Evolutionary conservation across 1,284 basidiomycete species (phyloP).

Genomic region (Salmacisia buchloeana): DNA sequence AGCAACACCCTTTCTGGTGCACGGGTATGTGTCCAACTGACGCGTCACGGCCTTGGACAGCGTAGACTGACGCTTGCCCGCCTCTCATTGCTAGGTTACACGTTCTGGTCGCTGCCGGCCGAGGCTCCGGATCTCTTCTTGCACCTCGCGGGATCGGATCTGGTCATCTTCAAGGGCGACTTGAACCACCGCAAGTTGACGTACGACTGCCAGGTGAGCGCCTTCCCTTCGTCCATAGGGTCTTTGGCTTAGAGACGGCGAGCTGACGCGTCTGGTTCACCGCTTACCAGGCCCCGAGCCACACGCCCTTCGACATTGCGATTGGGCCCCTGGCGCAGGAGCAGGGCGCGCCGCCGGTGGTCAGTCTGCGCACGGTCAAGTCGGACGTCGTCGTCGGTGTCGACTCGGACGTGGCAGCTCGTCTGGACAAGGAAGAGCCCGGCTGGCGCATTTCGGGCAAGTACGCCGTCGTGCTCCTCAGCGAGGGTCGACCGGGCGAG

Average conservation of each 20-base stretch:
- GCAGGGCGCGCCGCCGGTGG: conserved; percentile 77
- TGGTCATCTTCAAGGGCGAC: conserved; percentile 92
- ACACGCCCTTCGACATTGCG: conserved; percentile 81
- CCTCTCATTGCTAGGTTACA: conserved; percentile 29
- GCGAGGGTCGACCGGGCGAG: conserved; percentile 4
- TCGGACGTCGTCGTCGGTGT: conserved; percentile 71
- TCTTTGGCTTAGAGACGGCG: background rate
- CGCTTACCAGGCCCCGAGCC: conserved; percentile 75
- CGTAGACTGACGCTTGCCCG: conserved; percentile 42
- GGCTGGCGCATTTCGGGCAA: conserved; percentile 77
- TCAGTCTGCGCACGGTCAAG: conserved; percentile 48
- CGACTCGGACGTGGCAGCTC: conserved; percentile 61
- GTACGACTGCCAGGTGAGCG: conserved; percentile 40
- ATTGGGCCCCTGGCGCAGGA: conserved; percentile 89
- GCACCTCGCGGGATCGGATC: conserved; percentile 79
- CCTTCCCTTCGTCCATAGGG: background rate
- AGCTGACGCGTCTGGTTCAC: background rate
- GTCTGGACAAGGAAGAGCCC: conserved; percentile 63
- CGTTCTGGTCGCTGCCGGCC: conserved; percentile 74
- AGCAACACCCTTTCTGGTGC: conserved; percentile 70
- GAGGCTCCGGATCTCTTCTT: conserved; percentile 76
- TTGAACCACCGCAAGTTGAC: conserved; percentile 79
- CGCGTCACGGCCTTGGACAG: background rate
- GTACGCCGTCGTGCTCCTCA: conserved; percentile 56
- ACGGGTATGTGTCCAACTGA: conserved; percentile 16